Evolutionary conservation across 2,329 filamentous ascomycete genomes (phyloP), one percentile per base, ranked within the genome.

Genomic region (Elsinoe necatrix): DNA sequence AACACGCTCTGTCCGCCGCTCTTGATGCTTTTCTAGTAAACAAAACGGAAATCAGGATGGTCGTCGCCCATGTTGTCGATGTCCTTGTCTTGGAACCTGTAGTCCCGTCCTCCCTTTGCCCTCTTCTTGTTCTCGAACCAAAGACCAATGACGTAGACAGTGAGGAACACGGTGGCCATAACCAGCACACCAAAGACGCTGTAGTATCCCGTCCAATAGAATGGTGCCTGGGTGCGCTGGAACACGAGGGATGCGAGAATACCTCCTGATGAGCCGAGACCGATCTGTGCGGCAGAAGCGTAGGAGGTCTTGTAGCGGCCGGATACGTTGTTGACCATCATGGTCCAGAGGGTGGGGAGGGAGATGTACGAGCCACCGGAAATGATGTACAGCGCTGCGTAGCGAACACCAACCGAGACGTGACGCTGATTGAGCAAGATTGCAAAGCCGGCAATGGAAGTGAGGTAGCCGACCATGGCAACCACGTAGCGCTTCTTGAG

Each of bases 61-160:
- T 77, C 72, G 58, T 80, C 77, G 0, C 77, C 77, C 63, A 79
- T 67, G 60, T 80, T 80, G 48, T 73, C 70, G 8, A 70, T 63
- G 64, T 77, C 73, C 25, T 69, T 67, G 21, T 67, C 69, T 12
- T 65, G 58, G 20, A 79, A 64, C 39, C 76, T 69, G 42, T 69
- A 65, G 61, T 79, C 74, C 43, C 75, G 69, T 61, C 74, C 71
- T 0, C 77, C 77, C 5, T 69, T 63, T n/a, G 74, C 73, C 43
- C 77, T 70, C 68, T 70, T 73, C 61, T 63, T 66, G 60, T 80
- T 80, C 68, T 78, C 70, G n/a, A 35, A 57, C 20, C 31, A 57
- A 11, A 57, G 25, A 9, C 55, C 55, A 9, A 18, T 16, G 16
- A 29, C 34, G 8, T 48, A 50, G 39, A 42, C 55, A 16, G 48